These are phyloP conservation scores for Lomentospora prolificans DNA, from an alignment of 2,329 filamentous ascomycete genomes.

Conservation along the genomic window DNA sequence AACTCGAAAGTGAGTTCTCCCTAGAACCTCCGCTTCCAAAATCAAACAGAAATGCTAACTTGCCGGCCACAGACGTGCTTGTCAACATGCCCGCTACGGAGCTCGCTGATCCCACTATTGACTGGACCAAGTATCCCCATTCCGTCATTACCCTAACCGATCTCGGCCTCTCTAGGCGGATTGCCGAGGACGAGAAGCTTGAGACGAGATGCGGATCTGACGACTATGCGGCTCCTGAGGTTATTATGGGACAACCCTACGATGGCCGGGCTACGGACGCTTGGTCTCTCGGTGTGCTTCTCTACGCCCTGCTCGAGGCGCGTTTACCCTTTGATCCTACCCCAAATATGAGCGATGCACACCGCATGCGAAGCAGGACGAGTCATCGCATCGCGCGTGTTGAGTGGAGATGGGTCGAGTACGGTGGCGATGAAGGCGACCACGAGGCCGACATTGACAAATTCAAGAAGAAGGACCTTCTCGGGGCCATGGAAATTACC, in stretches of 20 bases:
- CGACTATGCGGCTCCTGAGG: constrained; percentile 93
- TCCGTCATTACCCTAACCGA: constrained; percentile 86
- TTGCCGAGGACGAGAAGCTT: constrained; percentile 79
- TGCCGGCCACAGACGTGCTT: constrained; percentile 59
- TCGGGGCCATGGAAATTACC: constrained; percentile 70
- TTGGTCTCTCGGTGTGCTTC: constrained; percentile 87
- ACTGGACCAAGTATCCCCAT: constrained; percentile 69
- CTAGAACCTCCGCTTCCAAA: not conserved
- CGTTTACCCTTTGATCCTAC: constrained; percentile 85
- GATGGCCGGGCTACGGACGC: constrained; percentile 87
- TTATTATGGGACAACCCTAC: constrained; percentile 90
- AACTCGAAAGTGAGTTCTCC: constrained; percentile 69
- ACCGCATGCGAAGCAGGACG: constrained; percentile 68
- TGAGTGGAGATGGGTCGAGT: constrained; percentile 92
- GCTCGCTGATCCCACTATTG: constrained; percentile 49
- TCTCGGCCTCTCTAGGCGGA: constrained; percentile 76
- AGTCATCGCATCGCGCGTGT: constrained; percentile 91
- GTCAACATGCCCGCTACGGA: constrained; percentile 68
- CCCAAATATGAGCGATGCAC: constrained; percentile 66
- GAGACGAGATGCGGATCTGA: constrained; percentile 91
- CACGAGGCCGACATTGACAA: constrained; percentile 60
- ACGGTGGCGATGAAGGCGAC: constrained; percentile 73
- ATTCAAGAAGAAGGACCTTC: constrained; percentile 54
- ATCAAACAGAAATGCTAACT: not conserved
- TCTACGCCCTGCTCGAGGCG: constrained; percentile 91